Evolutionary conservation across 1,139 yeast genomes (phyloP).

Genomic region (Candida sojae): DNA sequence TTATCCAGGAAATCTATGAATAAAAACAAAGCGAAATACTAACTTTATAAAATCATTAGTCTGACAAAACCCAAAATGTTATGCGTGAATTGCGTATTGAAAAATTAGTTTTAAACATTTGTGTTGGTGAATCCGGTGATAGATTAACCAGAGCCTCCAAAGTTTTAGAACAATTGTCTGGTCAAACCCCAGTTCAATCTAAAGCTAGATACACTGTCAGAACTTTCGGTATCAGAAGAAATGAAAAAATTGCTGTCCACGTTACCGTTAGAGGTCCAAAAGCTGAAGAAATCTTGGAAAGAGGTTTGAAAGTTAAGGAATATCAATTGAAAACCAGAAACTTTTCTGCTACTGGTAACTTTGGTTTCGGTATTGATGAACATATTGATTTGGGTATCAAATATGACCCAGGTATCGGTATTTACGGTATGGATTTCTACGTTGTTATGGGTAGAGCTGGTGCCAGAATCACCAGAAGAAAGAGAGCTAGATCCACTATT

Average conservation of each 20-base stretch:
- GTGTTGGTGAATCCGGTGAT: slow-evolving; percentile 99
- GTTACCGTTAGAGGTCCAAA: slow-evolving; percentile 99
- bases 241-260: slow-evolving; percentile 99
- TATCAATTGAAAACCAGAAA: slow-evolving; percentile 91
- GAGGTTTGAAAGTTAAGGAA: slow-evolving; percentile 99
- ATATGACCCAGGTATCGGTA: slow-evolving; percentile 99
- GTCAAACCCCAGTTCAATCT: slow-evolving; percentile 99
- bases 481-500: slow-evolving; percentile 86
- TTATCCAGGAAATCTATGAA: neutral
- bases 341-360: slow-evolving; percentile 99
- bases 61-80: slow-evolving; percentile 51
- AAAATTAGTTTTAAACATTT: slow-evolving; percentile 98
- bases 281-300: slow-evolving; percentile 99
- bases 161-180: slow-evolving; percentile 99
- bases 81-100: slow-evolving; percentile 99
- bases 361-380: slow-evolving; percentile 99
- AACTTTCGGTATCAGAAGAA: slow-evolving; percentile 99
- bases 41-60: slow-evolving; percentile 18
- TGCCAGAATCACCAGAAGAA: slow-evolving; percentile 98
- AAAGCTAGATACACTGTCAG: slow-evolving; percentile 99
- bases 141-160: slow-evolving; percentile 99
- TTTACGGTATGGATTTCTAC: slow-evolving; percentile 99
- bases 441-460: slow-evolving; percentile 99
- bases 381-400: slow-evolving; percentile 99
- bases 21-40: slow-evolving; percentile 12